These are phyloP conservation scores for Collybia sp. DNA, from an alignment of 768 basidiomycete species.

Conservation along the genomic window DNA sequence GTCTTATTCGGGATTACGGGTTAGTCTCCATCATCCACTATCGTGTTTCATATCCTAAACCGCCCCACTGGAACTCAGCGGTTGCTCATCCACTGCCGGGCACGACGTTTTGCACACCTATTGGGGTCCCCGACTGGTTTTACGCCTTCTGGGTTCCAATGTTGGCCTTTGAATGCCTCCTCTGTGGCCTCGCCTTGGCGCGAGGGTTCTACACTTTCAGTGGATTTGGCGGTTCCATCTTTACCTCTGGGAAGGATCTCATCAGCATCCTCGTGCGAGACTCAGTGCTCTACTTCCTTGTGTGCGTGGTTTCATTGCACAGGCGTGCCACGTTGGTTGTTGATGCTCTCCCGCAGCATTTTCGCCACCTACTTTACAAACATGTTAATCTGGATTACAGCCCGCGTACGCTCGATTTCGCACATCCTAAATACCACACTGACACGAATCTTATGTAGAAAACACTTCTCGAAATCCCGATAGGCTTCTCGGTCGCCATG, in stretches of 20 bases:
- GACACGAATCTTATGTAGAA: conserved; percentile 15
- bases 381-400: conserved; percentile 34
- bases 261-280: conserved; percentile 50
- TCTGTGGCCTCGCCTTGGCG: conserved; percentile 46
- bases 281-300: conserved; percentile 51
- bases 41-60: not conserved
- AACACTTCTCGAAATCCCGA: conserved; percentile 43
- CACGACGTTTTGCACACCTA: conserved; percentile 38
- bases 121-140: conserved; percentile 33
- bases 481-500: conserved; percentile 55
- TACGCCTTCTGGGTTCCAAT: conserved; percentile 61
- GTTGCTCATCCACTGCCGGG: conserved; percentile 10
- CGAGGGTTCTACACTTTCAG: conserved; percentile 43
- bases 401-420: conserved; percentile 16
- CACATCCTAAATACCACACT: not conserved
- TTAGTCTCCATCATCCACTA: conserved; percentile 16
- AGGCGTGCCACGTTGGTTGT: too few species aligned
- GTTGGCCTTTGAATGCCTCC: conserved; percentile 46
- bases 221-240: conserved; percentile 22
- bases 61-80: conserved; percentile 7
- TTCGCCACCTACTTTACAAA: conserved; percentile 52
- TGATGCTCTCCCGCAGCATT: conserved; percentile 29
- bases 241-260: conserved; percentile 38
- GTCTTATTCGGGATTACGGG: conserved; percentile 36
- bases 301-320: conserved; percentile 36